Base-by-base conservation (phyloP, 2,329 filamentous ascomycete genomes). In the Hypomyces perniciosus region DNA sequence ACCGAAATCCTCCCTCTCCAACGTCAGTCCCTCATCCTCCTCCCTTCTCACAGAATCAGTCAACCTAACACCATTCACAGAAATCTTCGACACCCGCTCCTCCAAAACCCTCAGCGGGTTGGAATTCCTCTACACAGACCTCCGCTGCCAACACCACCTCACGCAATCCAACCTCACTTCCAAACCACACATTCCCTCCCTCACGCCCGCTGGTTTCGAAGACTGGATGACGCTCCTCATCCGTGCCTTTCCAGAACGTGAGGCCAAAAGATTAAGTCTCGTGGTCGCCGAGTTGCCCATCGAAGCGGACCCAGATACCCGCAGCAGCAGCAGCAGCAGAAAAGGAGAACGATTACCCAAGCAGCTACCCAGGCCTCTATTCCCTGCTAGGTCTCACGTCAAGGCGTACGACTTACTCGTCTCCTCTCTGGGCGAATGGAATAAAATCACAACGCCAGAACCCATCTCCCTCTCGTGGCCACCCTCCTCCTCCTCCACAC, bases 321-420 rank as follows among this genome's bases (percentile, higher is more conserved):
- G 12, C 34, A 34, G 8, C 28, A 31, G 31, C 13, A 43, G 44
- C 4, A 46, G 28, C 29, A 44, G 37, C 20, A 26, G 85, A 44
- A 79, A 76, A 56, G 81, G 79, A 8, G 87, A 91, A 65, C 76
- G 86, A 2, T 84, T 95, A 49, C 90, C 90, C 0, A 90, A 88
- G 56, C 84, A 90, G 58, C 76, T 95, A 3, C 84, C 88, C 1
- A 76, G 89, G 38, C 78, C 85, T 46, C 73, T 93, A 4, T 80
- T 95, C 37, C 90, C 90, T 0, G 70, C 72, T 0, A 65, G 68
- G 6, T 73, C 78, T 1, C 81, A 89, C 57, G 60, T 76, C 0
- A 71, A 78, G 31, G 72, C 80, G 1, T 78, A 81, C 50, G 79
- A 83, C 54, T 70, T 80, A 20, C 70, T 91, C 13, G 39, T 34